Evolutionary conservation across 2,329 filamentous ascomycete genomes (phyloP).

Genomic region (Cladophialophora exuberans): DNA sequence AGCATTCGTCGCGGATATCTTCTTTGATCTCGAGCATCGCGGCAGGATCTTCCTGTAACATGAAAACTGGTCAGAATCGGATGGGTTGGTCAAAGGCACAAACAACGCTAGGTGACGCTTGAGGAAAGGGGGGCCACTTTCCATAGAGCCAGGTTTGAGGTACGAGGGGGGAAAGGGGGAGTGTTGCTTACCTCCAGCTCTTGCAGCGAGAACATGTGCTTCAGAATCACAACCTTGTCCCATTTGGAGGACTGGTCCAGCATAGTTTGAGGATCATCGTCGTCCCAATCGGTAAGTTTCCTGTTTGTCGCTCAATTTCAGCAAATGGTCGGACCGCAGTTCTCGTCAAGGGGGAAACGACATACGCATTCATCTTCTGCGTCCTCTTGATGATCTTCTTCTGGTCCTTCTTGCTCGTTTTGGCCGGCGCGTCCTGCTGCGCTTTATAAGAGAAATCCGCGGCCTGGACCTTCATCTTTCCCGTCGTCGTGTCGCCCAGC

Average conservation of each 20-base stretch:
- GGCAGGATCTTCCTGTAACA: conserved; percentile 69
- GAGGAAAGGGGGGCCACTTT: too few relatives aligned
- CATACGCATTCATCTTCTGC: conserved; percentile 73
- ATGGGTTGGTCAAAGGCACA: too few relatives aligned
- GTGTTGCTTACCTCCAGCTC: conserved; percentile 66
- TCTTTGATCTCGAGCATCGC: conserved; percentile 90
- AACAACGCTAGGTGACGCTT: too few relatives aligned
- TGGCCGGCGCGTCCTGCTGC: conserved; percentile 66
- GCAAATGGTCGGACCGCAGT: conserved; percentile 24
- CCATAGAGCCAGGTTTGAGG: too few relatives aligned
- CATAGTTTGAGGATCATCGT: conserved; percentile 71
- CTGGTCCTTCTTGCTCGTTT: conserved; percentile 66
- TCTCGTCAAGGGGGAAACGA: conserved; percentile 39
- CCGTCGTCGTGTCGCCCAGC: conserved; percentile 57
- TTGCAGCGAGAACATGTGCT: conserved; percentile 87
- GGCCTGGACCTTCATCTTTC: conserved; percentile 76
- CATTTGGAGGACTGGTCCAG: conserved; percentile 62
- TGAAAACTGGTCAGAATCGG: too few relatives aligned
- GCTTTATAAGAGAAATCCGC: conserved; percentile 94
- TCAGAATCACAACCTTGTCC: conserved; percentile 83
- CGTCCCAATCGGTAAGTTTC: conserved; percentile 92
- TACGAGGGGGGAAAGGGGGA: not conserved
- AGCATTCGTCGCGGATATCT: conserved; percentile 88
- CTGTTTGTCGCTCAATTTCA: conserved; percentile 50
- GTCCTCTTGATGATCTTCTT: conserved; percentile 90